Evolutionary conservation across 2,329 filamentous ascomycete species (phyloP).

Genomic region (Malbranchea zuffiana): DNA sequence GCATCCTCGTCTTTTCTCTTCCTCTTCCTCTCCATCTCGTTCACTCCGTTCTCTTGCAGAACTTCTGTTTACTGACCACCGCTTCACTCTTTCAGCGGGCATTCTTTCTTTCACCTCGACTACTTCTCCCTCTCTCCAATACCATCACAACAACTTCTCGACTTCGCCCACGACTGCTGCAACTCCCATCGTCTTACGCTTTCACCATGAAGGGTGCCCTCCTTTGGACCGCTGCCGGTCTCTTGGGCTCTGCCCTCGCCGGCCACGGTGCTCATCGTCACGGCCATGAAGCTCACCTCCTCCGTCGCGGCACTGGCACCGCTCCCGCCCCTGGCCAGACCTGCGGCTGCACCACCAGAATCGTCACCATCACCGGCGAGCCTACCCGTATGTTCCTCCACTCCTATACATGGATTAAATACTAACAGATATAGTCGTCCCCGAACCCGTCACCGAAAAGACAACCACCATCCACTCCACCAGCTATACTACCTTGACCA

Average conservation of each 20-base stretch:
- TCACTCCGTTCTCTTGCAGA: conserved; percentile 3
- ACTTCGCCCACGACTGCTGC: too few relatives aligned
- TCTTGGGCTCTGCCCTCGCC: conserved; percentile 44
- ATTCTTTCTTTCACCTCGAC: conserved; percentile 45
- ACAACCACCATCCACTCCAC: conserved; percentile 30
- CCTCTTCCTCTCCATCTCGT: conserved; percentile 5
- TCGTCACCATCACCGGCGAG: conserved; percentile 58
- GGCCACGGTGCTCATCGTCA: conserved; percentile 48
- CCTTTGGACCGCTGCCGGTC: conserved; percentile 48
- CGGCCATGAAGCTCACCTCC: conserved; percentile 42
- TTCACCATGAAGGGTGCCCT: conserved; percentile 68
- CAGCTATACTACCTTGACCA: conserved; percentile 30
- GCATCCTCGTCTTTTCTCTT: conserved; percentile 11
- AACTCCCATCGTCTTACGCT: too few relatives aligned
- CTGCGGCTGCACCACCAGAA: conserved; percentile 65
- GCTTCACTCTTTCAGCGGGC: conserved; percentile 63
- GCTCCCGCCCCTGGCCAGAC: conserved; percentile 24
- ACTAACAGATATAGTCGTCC: conserved; percentile 17
- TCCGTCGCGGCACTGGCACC: conserved; percentile 42
- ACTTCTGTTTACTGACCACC: conserved; percentile 19
- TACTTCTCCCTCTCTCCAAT: not conserved
- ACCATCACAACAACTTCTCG: not conserved
- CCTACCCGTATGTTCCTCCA: conserved; percentile 44
- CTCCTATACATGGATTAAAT: conserved; percentile 16
- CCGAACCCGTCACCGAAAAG: conserved; percentile 15